Base-by-base conservation (phyloP, 345 rosid species). In the Kernera saxatilis region DNA sequence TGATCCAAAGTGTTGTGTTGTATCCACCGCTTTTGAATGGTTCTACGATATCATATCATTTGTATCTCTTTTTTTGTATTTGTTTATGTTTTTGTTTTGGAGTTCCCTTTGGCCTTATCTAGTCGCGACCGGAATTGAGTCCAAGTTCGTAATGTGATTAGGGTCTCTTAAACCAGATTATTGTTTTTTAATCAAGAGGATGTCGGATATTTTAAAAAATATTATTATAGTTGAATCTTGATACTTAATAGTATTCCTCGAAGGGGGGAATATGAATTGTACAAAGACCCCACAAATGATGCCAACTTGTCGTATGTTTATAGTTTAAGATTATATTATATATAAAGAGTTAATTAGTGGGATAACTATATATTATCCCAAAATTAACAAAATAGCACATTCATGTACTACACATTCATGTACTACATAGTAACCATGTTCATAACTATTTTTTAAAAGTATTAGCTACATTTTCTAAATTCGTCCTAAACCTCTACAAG, bases 21-120 rank as follows among this genome's bases (percentile, higher is more conserved):
- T 72, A 71, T 73, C 65, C 57, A 72, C 71, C 77, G 76, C 64
- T 72, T 72, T 72, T 63, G 70, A 72, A 64, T 53, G 70, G 70
- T 64, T 72, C 30, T 35, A 45, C 32, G 12, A 54, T 22, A 52
- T 18, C 21, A 66, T 37, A 66, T 49, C 60, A 13, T 60, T 37
- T 27, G 62, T 30, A 18, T 52, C 3, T n/a, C n/a, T n/a, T 11
- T 6, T 60, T 26, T 11, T 27, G 2, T 18, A n/a, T 3, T 27
- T 29, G 17, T 48, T 6, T 44, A 0, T 70, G 12, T 14, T 1
- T 27, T 26, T n/a, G n/a, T n/a, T n/a, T n/a, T n/a, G n/a, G n/a
- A n/a, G n/a, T 4, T 2, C 21, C 1, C 2, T 71, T 72, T 55
- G 77, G 71, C 50, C 9, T 73, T 64, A 43, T 72, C 32, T 41